Evolutionary conservation across 208 protist species (phyloP).

Genomic region (Leishmania aethiopica): DNA sequence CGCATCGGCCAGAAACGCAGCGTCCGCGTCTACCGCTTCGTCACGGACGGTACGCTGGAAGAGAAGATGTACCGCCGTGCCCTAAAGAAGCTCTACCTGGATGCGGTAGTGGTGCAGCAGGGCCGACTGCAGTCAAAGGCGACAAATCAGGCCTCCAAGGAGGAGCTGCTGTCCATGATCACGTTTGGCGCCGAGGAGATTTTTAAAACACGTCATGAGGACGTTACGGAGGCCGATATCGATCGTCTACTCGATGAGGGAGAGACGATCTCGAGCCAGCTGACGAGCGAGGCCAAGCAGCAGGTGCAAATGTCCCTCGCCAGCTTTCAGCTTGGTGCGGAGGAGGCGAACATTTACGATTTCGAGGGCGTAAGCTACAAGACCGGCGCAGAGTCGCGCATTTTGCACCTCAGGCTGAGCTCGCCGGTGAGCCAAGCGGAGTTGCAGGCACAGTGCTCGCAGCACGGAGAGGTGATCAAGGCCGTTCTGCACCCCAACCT

Average conservation of each 20-base stretch:
- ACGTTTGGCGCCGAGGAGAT: conserved; percentile 98
- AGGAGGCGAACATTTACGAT: conserved; percentile 94
- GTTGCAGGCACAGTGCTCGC: conserved; percentile 67
- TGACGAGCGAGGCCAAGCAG: conserved; percentile 85
- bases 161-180: conserved; percentile 98
- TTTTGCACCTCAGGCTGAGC: conserved; percentile 67
- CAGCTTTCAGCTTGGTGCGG: conserved; percentile 93
- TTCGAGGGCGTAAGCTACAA: conserved; percentile 96
- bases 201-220: conserved; percentile 92
- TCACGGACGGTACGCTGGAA: conserved; percentile 98
- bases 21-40: conserved; percentile 97
- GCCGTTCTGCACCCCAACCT: conserved; percentile 85
- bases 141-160: conserved; percentile 76
- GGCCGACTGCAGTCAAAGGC: conserved; percentile 80
- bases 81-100: conserved; percentile 97
- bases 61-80: conserved; percentile 98
- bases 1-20: conserved; percentile 98
- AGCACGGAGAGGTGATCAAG: conserved; percentile 76
- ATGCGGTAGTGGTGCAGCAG: conserved; percentile 98
- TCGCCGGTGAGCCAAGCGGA: conserved; percentile 64
- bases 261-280: conserved; percentile 81
- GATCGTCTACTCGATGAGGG: conserved; percentile 95
- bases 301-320: conserved; percentile 90
- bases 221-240: conserved; percentile 98
- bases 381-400: conserved; percentile 64